These are phyloP conservation scores for Pythium volutum DNA, from an alignment of 352 stramenopile genomes.

Conservation along the genomic window DNA sequence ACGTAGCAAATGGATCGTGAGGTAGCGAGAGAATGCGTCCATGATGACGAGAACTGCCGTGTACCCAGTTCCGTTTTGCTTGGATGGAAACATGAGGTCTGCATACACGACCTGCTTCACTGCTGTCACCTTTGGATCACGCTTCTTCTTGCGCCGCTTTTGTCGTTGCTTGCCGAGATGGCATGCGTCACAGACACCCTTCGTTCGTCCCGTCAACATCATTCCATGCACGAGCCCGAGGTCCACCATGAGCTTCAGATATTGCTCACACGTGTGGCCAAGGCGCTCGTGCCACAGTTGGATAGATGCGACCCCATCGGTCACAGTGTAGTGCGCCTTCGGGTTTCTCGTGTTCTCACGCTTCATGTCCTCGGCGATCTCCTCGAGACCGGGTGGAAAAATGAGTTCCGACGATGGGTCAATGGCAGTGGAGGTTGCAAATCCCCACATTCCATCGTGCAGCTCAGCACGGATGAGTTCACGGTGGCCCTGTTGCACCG, in stretches of 20 bases:
- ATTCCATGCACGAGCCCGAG: neutral
- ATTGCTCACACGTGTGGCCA: conserved; percentile 9
- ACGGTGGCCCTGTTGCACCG: no score
- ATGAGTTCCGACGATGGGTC: no score
- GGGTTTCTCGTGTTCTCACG: no score
- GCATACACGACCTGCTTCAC: conserved; percentile 8
- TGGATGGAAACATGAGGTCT: conserved; percentile 7
- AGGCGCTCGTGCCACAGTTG: conserved; percentile 28
- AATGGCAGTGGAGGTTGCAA: neutral
- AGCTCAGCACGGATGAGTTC: no score
- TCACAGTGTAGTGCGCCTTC: neutral
- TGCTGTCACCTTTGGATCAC: neutral
- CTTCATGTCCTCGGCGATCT: neutral
- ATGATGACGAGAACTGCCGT: conserved; percentile 3
- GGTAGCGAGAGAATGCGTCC: conserved; percentile 3
- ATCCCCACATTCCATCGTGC: neutral
- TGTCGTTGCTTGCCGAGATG: conserved; percentile 2
- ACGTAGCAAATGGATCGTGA: neutral
- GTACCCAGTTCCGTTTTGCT: neutral
- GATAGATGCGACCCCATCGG: neutral
- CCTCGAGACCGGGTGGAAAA: no score
- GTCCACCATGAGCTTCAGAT: conserved; percentile 10
- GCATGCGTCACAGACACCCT: neutral
- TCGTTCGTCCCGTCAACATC: neutral
- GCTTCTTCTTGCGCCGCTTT: neutral